Base-by-base conservation (phyloP, 2,329 filamentous ascomycete species). In the Didymella sp. region DNA sequence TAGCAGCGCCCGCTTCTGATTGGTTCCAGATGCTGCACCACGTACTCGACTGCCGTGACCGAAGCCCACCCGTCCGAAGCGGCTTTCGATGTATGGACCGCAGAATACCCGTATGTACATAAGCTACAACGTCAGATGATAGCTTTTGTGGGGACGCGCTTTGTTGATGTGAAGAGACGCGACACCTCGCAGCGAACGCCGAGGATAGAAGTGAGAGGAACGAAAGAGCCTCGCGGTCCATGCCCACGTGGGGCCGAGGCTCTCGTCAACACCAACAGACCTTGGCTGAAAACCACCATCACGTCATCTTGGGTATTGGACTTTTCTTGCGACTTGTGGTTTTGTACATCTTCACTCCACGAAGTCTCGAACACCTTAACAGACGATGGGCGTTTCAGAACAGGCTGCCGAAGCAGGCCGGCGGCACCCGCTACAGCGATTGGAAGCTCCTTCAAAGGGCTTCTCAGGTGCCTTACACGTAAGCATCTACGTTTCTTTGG, bases 381-480 rank as follows among this genome's bases (percentile, higher is more conserved):
- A 38, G 8, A 51, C 22, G 19, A 69, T 70, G 66, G 54, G 46
- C 54, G 41, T 54, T 40, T 52, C 66, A 42, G 57, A 61, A 30
- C 47, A 63, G 7, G 62, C 70, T 15, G 58, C 59, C 28, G 52
- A 66, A 58, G 61, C 76, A 47, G 66, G 74, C 51, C 67, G 70
- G 46, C 73, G 69, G 42, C 88, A 91, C 76, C 85, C 84, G 40
- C 81, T 90, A 4, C 89, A 92, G 75, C 81, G 87, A 35, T 77
- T 91, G 19, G 70, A 81, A 3, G 87, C 89, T 57, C 89, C 89
- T 0, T 88, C 87, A 1, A 84, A 84, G 56, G 82, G 82, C 37
- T 66, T 85, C 54, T 91, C 89, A 2, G 82, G 88, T 21, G 58
- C 85, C 9, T 73, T 91, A 38, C 89, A 92, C 73, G 73, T 81